phyloP scores from a whole-genome alignment of 2,329 filamentous ascomycete species.

The Pseudonectria buxi region DNA sequence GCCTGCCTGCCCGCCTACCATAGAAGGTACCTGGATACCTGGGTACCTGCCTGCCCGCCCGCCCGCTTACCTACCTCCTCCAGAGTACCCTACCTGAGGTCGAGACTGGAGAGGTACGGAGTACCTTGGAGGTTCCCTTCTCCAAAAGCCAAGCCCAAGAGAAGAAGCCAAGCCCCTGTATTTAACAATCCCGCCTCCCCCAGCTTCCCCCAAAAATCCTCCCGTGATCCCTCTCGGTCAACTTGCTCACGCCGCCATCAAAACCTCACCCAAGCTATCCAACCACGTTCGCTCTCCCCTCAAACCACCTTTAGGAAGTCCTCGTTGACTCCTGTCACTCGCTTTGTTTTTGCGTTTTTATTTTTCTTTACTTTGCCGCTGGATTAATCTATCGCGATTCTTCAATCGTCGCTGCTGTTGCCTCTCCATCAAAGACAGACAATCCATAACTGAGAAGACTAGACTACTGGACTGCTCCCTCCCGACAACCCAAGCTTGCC shows the following conservation, averaged over 20 bases:
- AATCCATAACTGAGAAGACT: not conserved
- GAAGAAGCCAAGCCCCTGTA: constrained; percentile 14
- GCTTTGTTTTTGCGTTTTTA: constrained; percentile 44
- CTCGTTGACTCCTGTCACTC: constrained; percentile 71
- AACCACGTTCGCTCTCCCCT: constrained; percentile 44
- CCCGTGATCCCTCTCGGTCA: constrained; percentile 20
- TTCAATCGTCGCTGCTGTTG: constrained; percentile 10
- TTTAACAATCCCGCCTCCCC: constrained; percentile 25
- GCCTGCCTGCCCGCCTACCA: constrained; percentile 1
- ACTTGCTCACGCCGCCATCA: constrained; percentile 19
- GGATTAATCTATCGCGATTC: constrained; percentile 10
- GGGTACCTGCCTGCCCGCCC: too few species aligned
- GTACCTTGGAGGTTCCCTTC: too few species aligned
- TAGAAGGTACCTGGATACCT: constrained; percentile 11
- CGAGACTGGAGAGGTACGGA: too few species aligned
- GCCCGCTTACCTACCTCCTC: too few species aligned
- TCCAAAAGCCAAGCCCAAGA: not conserved
- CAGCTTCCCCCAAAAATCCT: constrained; percentile 20
- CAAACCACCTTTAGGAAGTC: constrained; percentile 53
- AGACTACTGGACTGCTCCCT: too few species aligned
- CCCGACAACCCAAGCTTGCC: too few species aligned
- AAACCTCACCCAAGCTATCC: constrained; percentile 18
- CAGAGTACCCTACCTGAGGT: too few species aligned
- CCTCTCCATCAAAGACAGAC: constrained; percentile 13
- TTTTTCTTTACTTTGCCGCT: constrained; percentile 31